These are phyloP conservation scores for Colletotrichum sp. DNA, from an alignment of 2,329 filamentous ascomycete species.

Conservation along the genomic window DNA sequence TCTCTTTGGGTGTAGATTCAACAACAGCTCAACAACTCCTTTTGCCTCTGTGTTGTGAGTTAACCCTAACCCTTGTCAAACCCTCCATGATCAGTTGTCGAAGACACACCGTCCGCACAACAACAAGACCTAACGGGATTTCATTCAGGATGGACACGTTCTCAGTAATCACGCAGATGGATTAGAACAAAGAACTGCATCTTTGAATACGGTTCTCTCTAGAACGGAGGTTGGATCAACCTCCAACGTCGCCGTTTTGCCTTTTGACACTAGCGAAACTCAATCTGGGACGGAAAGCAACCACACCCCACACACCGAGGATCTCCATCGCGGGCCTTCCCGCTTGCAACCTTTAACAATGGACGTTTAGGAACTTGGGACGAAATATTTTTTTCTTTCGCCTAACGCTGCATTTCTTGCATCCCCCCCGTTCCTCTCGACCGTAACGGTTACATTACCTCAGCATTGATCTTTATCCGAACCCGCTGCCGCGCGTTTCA, in stretches of 20 bases:
- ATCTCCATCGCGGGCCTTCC: not conserved
- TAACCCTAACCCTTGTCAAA: not conserved
- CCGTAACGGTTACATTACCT: not conserved
- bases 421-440: not conserved
- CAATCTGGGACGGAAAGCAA: not conserved
- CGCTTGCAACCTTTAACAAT: not conserved
- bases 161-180: not conserved
- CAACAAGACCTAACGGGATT: rapidly evolving
- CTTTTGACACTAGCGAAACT: not conserved
- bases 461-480: not conserved
- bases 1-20: not conserved
- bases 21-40: too few relatives aligned
- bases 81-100: not conserved
- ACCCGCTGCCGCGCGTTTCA: not conserved
- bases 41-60: too few relatives aligned
- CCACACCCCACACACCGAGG: not conserved
- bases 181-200: not conserved
- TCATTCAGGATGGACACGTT: rapidly evolving
- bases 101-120: not conserved
- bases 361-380: not conserved
- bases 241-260: not conserved
- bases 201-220: not conserved
- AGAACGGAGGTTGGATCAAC: not conserved
- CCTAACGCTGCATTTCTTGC: not conserved
- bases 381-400: not conserved